Evolutionary conservation across 2,329 filamentous ascomycete genomes (phyloP).

Genomic region (Sphaerostilbella broomeana): DNA sequence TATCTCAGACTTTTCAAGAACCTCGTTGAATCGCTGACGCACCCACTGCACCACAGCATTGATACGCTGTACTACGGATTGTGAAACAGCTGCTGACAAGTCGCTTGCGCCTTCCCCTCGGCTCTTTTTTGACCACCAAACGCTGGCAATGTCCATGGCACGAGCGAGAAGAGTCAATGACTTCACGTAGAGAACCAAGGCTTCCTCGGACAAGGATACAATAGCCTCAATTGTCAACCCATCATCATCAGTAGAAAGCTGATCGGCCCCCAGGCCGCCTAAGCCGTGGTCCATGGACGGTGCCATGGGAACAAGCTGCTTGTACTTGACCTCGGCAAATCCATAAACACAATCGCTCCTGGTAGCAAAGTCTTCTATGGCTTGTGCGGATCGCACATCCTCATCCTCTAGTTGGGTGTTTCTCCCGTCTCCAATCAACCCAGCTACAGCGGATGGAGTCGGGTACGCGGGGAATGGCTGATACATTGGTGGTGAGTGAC

Average conservation of each 20-base stretch:
- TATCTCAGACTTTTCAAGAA: conserved; percentile 90
- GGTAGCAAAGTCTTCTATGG: conserved; percentile 86
- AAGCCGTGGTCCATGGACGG: conserved; percentile 70
- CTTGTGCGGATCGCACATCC: conserved; percentile 68
- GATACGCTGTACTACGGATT: conserved; percentile 61
- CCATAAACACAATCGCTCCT: conserved; percentile 94
- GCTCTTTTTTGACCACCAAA: conserved; percentile 82
- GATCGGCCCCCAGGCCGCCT: conserved; percentile 53
- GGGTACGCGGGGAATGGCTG: conserved; percentile 82
- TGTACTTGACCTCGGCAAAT: conserved; percentile 97
- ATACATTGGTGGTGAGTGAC: conserved; percentile 69
- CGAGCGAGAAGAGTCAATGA: conserved; percentile 82
- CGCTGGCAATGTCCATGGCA: conserved; percentile 89
- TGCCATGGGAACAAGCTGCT: conserved; percentile 84
- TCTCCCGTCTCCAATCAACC: conserved; percentile 60
- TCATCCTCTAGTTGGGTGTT: conserved; percentile 60
- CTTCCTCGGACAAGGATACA: conserved; percentile 85
- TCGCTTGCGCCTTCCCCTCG: conserved; percentile 50
- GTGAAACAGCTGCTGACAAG: conserved; percentile 34
- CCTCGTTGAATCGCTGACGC: conserved; percentile 89
- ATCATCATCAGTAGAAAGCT: conserved; percentile 54
- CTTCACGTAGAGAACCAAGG: conserved; percentile 93
- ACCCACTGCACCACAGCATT: conserved; percentile 96
- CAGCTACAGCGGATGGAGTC: conserved; percentile 52
- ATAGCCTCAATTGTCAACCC: conserved; percentile 80